Evolutionary conservation across 2,329 filamentous ascomycete species (phyloP), one percentile per base, ranked within the genome.

Genomic region (Tolypocladium endophyticum): DNA sequence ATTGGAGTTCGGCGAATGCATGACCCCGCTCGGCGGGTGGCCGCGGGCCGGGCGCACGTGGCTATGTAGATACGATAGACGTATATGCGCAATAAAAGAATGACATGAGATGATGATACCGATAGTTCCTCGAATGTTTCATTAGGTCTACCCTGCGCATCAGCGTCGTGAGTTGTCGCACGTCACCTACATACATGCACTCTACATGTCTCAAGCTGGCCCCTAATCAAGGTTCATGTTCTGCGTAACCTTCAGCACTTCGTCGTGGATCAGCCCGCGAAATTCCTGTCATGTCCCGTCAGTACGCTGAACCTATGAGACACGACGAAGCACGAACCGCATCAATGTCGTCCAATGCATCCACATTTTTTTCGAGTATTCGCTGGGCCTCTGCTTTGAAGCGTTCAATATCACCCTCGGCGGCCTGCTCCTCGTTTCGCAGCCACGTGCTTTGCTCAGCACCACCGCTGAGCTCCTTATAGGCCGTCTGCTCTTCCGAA

Each of bases 281-380:
- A 66, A 73, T 47, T 72, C 64, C 72, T 74, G n/a, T n/a, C n/a
- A 2, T 38, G 1, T 1, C 1, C 1, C 14, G 30, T 59, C 9
- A 60, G 55, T 61, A n/a, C n/a, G 5, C 4, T 43, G 3, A 1
- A 4, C 18, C 1, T 14, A 16, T 4, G 11, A 25, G 12, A 4
- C 9, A 9, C 16, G 12, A 18, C 7, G 3, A 5, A 35, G 23
- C 36, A 54, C 59, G 50, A 41, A 61, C 59, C 23, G 43, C 43
- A 7, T 61, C 59, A 25, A 58, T 45, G 5, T 58, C 43, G 30
- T 61, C 54, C 25, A 61, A 33, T 28, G 39, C 20, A 16, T 14
- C 38, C 36, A 57, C 54, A 4, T 39, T 25, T 23, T 39, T 23
- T 16, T 54, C 23, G 16, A 56, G 28, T 23, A 58, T 38, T 14